These are phyloP conservation scores for Colletotrichum sp. DNA, from an alignment of 2,329 filamentous ascomycete genomes.

Conservation along the genomic window DNA sequence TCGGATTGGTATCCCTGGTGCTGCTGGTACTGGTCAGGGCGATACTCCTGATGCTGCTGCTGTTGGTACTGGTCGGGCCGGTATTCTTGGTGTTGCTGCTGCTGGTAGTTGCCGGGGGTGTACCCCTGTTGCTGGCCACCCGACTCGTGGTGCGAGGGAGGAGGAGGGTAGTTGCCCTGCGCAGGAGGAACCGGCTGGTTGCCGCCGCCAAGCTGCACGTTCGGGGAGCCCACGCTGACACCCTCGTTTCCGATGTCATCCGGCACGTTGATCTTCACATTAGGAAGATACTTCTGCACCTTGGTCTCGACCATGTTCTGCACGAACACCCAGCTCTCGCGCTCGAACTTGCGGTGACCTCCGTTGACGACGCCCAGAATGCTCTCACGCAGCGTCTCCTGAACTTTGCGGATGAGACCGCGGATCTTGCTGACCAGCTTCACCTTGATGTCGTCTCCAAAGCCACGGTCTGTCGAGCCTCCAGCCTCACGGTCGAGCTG, in stretches of 20 bases:
- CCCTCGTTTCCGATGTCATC: constrained; percentile 54
- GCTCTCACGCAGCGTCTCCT: constrained; percentile 48
- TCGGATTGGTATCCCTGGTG: constrained; percentile 23
- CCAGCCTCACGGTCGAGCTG: constrained; percentile 42
- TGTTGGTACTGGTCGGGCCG: constrained; percentile 25
- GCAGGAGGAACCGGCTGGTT: constrained; percentile 28
- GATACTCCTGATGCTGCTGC: constrained; percentile 24
- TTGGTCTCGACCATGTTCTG: constrained; percentile 50
- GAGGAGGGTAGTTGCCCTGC: constrained; percentile 26
- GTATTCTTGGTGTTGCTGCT: constrained; percentile 30
- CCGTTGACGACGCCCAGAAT: constrained; percentile 50
- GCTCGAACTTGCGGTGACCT: constrained; percentile 52
- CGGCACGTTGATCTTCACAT: constrained; percentile 49
- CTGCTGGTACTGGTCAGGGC: constrained; percentile 18
- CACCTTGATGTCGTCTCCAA: constrained; percentile 47
- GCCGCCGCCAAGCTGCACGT: constrained; percentile 36
- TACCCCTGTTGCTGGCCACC: constrained; percentile 30
- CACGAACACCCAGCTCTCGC: constrained; percentile 50
- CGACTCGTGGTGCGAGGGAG: constrained; percentile 16
- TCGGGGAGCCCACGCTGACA: constrained; percentile 46
- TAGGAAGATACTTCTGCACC: constrained; percentile 50
- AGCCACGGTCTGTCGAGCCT: constrained; percentile 37
- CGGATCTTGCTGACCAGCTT: constrained; percentile 51
- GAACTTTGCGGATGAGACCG: constrained; percentile 47
- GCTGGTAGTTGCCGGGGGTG: constrained; percentile 27